A percentile compares a stretch with the other conserved stretches of the same genome.
phyloP scores from a whole-genome alignment of 768 basidiomycete genomes.

The Gymnopilus dilepis region DNA sequence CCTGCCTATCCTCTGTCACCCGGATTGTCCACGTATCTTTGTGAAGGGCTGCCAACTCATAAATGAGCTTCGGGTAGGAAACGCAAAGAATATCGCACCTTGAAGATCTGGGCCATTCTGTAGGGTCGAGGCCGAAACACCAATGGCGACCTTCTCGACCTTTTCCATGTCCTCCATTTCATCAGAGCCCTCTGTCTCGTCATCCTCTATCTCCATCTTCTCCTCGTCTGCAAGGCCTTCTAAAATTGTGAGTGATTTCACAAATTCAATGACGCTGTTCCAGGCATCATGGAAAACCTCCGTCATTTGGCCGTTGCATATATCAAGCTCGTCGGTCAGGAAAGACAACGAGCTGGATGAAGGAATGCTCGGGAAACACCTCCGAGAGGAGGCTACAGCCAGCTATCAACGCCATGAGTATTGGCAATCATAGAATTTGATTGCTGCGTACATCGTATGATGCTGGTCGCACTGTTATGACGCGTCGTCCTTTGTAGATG shows the following conservation, averaged over 20 bases:
- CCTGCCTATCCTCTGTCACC: neutral
- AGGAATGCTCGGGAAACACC: neutral
- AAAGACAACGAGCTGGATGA: neutral
- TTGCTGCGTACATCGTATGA: neutral
- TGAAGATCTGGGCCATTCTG: neutral
- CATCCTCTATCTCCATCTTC: neutral
- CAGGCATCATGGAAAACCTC: neutral
- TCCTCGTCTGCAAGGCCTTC: neutral
- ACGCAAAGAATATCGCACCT: neutral
- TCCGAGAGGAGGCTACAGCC: neutral
- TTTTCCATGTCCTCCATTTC: too few relatives aligned
- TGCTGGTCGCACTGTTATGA: neutral
- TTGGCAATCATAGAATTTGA: neutral
- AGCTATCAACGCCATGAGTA: neutral
- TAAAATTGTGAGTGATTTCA: neutral
- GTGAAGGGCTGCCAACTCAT: neutral
- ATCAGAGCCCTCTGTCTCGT: too few relatives aligned
- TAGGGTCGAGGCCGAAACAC: neutral
- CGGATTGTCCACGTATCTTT: neutral
- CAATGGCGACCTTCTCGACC: neutral
- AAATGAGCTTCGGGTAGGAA: neutral
- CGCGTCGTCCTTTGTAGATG: neutral
- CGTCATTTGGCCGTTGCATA: neutral
- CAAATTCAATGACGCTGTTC: neutral
- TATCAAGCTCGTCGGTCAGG: neutral